Base-by-base conservation (phyloP, 1,284 basidiomycete genomes). In the Cryptococcus floricola region DNA sequence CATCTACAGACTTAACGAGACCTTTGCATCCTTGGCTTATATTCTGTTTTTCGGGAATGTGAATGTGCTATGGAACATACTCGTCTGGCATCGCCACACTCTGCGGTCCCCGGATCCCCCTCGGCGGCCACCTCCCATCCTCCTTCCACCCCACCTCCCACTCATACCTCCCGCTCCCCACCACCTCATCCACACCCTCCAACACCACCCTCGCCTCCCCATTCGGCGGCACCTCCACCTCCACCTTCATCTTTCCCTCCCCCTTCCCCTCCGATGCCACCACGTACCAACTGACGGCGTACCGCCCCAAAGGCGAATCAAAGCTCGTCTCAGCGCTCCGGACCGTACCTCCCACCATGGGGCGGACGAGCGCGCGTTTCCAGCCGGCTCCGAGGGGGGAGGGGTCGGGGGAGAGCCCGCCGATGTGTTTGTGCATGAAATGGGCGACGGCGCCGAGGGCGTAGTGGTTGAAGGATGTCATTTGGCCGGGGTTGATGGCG, bases 391-490 rank as follows among this genome's bases (percentile, higher is more conserved):
- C n/a, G n/a, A n/a, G n/a, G n/a, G n/a, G n/a, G n/a, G n/a, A n/a
- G n/a, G n/a, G n/a, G n/a, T n/a, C n/a, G n/a, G 67, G 60, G 2
- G 61, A 39, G 3, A 76, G 54, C 34, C 74, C 74, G 13, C 68
- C 74, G 18, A 75, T 58, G 16, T 48, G 54, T 6, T 23, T 18
- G 57, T 76, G 70, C 59, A 76, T 53, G 57, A 74, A 75, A 2
- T 52, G 38, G 0, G 70, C 71, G 14, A 73, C 71, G 5, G 68
- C 50, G 3, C 74, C 74, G 9, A 76, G 59, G 3, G 74, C 73
- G 56, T 73, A 76, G 48, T 76, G 74, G 56, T 76, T 76, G 61
- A 76, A 74, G 0, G 61, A 65, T 0, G 74, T 76, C 74, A 76
- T 76, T 47, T 74, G 62, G n/a, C 71, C 70, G 2, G 69, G 68